Base-by-base conservation (phyloP, 345 rosid genomes). In the Jatropha curcas region DNA sequence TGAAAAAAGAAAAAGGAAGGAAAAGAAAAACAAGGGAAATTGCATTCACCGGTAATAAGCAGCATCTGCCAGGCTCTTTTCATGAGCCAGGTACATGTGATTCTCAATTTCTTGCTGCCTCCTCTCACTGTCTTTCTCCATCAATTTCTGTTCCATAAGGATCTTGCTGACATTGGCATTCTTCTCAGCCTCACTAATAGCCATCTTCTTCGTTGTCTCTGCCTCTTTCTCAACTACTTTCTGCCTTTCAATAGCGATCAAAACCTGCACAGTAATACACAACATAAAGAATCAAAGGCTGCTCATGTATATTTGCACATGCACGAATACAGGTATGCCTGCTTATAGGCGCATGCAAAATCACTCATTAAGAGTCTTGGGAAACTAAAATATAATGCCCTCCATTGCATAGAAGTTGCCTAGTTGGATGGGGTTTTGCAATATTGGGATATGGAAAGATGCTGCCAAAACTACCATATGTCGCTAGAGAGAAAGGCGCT, bases 171-270 rank as follows among this genome's bases (percentile, higher is more conserved):
- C 97, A 59, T 84, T 86, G 70, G 97, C 90, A 51, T 85, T 84
- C 80, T 92, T 92, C 83, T 94, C 92, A 20, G 98, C 98, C 83
- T 89, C 97, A 79, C 97, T 92, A 60, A 92, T 85, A 51, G 97
- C 97, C 90, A 92, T 89, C 84, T 89, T 94, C 77, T 90, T 92
- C 34, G 34, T 68, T 28, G 96, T 92, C 88, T 94, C 97, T 64
- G 96, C 88, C 76, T 92, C 97, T 87, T 89, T 94, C 89, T 94
- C 94, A 73, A 81, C 88, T 37, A 94, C 96, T 76, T 81, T 92
- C 80, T 94, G 97, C 66, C 75, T 86, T 86, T 94, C 97, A 39
- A 90, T 77, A 33, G 93, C 88, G 77, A 90, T 92, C 79, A 94
- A 84, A 79, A 90, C 97, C 98, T 94, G 71, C 7, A 77, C 0